Base-by-base conservation (phyloP, 768 basidiomycete species). In the Tubosaeta sp. region DNA sequence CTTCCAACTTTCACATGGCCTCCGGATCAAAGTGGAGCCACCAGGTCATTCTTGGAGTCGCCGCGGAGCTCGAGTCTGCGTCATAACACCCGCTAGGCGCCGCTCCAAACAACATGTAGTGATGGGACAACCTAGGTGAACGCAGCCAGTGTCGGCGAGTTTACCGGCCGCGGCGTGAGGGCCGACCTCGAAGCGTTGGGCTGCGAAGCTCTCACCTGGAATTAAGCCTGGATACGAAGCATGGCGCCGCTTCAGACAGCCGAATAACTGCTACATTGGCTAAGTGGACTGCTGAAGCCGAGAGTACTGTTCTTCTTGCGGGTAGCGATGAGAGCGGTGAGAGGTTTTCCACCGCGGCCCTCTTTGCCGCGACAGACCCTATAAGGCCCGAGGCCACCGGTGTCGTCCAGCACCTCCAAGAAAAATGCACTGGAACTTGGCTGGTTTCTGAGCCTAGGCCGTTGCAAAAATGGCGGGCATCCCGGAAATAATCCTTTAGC, bases 381-480 rank as follows among this genome's bases (percentile, higher is more conserved):
- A 67, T 86, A 41, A 75, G 91, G 46, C 64, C 70, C 0, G 83
- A 88, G 54, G 84, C 88, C 1, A 56, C 64, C 10, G 61, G 61
- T 2, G 81, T 89, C 12, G 68, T 94, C 34, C 62, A 71, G n/a
- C 61, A 64, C 37, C 72, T 91, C 34, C 78, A 76, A 29, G 65
- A 71, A 3, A 72, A 73, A 37, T 80, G 81, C 0, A 77, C 90
- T 33, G 74, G 71, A 19, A 81, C 84, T 0, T 90, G 84, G 81
- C 91, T 94, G 80, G 80, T 92, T 26, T 87, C 88, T 13, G 92
- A 0, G 89, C 88, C 0, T 71, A 71, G 44, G 86, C 89, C 14
- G 84, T 94, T 25, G 91, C 86, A 0, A 68, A 67, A 51, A 71
- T 68, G 51, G 81, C 89, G 1, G 88, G 88, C 4, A 86, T 94